Base-by-base conservation (phyloP, 2,329 filamentous ascomycete genomes). In the Whalleya microplaca region DNA sequence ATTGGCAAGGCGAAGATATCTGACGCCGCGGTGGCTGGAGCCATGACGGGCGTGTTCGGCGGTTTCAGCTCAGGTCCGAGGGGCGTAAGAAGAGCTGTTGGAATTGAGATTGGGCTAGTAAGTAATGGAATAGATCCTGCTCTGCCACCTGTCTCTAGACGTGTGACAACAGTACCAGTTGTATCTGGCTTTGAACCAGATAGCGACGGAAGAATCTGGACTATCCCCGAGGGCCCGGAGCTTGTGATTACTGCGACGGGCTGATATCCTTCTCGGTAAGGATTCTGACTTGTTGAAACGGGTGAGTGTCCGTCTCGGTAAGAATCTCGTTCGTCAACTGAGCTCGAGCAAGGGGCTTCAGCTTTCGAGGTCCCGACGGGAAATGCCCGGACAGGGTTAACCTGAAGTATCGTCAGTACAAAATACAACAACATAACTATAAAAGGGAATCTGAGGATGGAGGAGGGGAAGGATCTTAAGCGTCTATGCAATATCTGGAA, bases 1-100 rank as follows among this genome's bases (percentile, higher is more conserved):
- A 89, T 79, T 23, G 85, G 82, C 10, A 71, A 67, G 7, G 76
- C 75, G 62, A 88, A 88, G 50, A 88, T 84, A 64, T 88, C 70
- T 12, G 68, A 56, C 12, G 69, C 67, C 41, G 59, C 32, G 8
- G 48, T 45, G 54, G 58, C 41, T 18, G 59, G 61, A 44, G 69
- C 63, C 62, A 67, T 70, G 19, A 58, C 66, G 20, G 61, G 53
- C 20, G 68, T 62, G 32, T 50, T 59, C 21, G 66, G 48, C 16
- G 64, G 62, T 52, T 58, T 53, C 40, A 47, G 20, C 32, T 50
- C 48, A 7, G 61, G 42, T 8, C 51, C 48, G 18, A 61, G 44
- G n/a, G 64, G 48, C 29, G 66, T 53, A 1, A 77, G 65, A 32
- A 75, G 60, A 8, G 70, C 68, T 7, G 74, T 75, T 12, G 74